Percentiles rank a stretch among this genome's conserved stretches.
Evolutionary conservation across 345 rosid genomes (phyloP).

Genomic region (Trapa bicornis): DNA sequence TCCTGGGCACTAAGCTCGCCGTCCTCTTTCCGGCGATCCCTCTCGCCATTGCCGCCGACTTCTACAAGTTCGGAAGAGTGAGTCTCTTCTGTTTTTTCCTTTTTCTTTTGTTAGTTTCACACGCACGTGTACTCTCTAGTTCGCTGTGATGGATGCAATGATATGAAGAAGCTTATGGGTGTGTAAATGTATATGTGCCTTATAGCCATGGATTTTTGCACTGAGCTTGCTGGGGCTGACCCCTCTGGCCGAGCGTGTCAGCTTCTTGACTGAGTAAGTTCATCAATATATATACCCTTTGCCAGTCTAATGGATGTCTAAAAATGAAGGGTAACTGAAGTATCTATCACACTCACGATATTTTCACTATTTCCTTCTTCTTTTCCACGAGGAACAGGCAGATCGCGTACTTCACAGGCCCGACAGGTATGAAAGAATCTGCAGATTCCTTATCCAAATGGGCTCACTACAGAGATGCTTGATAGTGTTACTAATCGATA

Average conservation of each 20-base stretch:
- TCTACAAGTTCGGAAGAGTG: constrained; percentile 27
- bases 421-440: constrained; percentile 51
- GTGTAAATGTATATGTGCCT: too few relatives aligned
- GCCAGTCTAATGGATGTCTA: too few relatives aligned
- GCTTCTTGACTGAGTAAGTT: constrained; percentile 84
- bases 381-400: constrained; percentile 35
- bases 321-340: too few relatives aligned
- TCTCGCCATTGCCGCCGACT: constrained; percentile 22
- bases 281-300: too few relatives aligned
- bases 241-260: constrained; percentile 80
- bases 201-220: constrained; percentile 69
- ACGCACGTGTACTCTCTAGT: too few relatives aligned
- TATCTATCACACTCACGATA: too few relatives aligned
- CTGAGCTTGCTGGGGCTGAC: constrained; percentile 67
- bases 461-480: too few relatives aligned
- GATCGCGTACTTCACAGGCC: constrained; percentile 80
- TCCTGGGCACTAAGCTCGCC: constrained; percentile 35
- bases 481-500: not conserved
- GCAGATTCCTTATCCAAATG: too few relatives aligned
- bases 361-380: not conserved
- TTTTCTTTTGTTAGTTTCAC: too few relatives aligned
- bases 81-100: not conserved
- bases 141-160: not conserved
- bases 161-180: too few relatives aligned
- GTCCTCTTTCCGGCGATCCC: constrained; percentile 38